Base-by-base conservation (phyloP, 768 basidiomycete species). In the Trametes sanguinea region DNA sequence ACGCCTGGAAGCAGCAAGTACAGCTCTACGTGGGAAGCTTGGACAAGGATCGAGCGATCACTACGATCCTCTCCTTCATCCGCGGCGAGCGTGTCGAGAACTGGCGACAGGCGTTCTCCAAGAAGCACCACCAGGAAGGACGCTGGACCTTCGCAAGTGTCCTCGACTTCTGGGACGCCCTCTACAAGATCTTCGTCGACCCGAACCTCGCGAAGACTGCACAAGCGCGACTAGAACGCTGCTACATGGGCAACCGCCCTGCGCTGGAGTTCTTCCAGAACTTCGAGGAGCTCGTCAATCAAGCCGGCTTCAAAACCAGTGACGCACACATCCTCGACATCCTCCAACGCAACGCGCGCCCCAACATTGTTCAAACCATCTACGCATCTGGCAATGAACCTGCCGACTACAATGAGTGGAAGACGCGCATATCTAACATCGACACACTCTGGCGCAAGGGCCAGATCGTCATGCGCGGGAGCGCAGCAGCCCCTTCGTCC, bases 261-360 rank as follows among this genome's bases (percentile, higher is more conserved):
- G n/a, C n/a, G n/a, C n/a, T n/a, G n/a, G 60, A 61, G 14, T 61
- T 55, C 54, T 55, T 61, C 42, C 37, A 43, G 13, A 45, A 54
- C 2, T 61, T 47, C 39, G 53, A 61, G 45, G 45, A 61, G 16
- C 42, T 61, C 7, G 14, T 27, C 29, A 32, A 47, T 9, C 42
- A 32, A 22, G 60, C 52, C 11, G 45, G 40, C 1, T 48, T 44
- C 16, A 16, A 48, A 4, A 44, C 43, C 4, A 6, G 29, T 13
- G 45, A 39, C 22, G n/a, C 3, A 3, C 29, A 50, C 47, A 22
- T 40, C 8, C 5, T 55, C 39, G 35, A 37, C 29, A 32, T 16
- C 30, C 45, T 8, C n/a, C n/a, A n/a, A n/a, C n/a, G n/a, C n/a
- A n/a, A n/a, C n/a, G n/a, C n/a, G n/a, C n/a, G n/a, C n/a, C n/a